These are phyloP conservation scores for Kregervanrija pseudodelftensis DNA, from an alignment of 805 yeast genomes.

Conservation along the genomic window DNA sequence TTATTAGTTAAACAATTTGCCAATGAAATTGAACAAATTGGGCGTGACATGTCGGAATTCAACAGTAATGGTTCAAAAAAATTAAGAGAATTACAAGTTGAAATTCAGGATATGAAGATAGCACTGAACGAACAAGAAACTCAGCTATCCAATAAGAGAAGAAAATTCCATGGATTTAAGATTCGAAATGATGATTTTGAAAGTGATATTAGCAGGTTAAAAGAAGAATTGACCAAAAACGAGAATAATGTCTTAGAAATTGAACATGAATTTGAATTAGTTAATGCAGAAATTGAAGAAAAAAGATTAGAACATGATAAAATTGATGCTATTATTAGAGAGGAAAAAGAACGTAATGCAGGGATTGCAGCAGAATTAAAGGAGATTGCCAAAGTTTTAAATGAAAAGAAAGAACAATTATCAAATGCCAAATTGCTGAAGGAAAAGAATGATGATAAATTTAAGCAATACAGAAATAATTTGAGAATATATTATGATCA, in stretches of 20 bases:
- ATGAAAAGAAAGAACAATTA: conserved; percentile 42
- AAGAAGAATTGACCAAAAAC: conserved; percentile 35
- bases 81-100: conserved; percentile 53
- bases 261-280: conserved; percentile 17
- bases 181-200: conserved; percentile 64
- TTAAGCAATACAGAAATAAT: conserved; percentile 25
- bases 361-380: conserved; percentile 73
- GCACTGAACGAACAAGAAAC: conserved; percentile 32
- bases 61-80: conserved; percentile 73
- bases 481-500: conserved; percentile 25
- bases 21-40: conserved; percentile 45
- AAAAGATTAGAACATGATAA: conserved; percentile 22
- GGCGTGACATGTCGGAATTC: conserved; percentile 78
- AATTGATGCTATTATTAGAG: conserved; percentile 34
- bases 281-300: conserved; percentile 23
- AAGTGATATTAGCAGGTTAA: conserved; percentile 43
- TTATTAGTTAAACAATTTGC: conserved; percentile 32
- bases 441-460: conserved; percentile 27
- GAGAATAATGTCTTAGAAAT: conserved; percentile 30
- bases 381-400: conserved; percentile 42
- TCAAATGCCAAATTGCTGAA: conserved; percentile 49
- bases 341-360: conserved; percentile 49
- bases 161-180: conserved; percentile 53
- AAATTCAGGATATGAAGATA: conserved; percentile 35
- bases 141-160: conserved; percentile 39